Percentiles rank a stretch among this genome's conserved stretches.
phyloP scores from a whole-genome alignment of 2,329 filamentous ascomycete genomes.

The Beauveria sp. region DNA sequence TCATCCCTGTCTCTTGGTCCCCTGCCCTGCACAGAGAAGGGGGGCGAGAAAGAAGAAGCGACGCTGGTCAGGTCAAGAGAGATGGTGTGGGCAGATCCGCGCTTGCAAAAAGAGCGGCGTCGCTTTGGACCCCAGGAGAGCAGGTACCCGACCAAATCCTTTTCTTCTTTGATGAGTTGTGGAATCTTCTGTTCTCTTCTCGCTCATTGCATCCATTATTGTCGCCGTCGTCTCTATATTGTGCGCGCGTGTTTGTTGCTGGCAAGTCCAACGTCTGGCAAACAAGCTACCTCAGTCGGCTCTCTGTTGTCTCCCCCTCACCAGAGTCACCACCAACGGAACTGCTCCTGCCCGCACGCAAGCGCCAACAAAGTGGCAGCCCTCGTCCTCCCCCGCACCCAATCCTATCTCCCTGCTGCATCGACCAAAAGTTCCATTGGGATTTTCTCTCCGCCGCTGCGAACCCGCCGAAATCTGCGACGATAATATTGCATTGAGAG shows the following conservation, averaged over 20 bases:
- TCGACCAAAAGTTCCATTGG: background rate
- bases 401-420: background rate
- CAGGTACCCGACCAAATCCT: background rate
- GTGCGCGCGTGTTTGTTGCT: background rate
- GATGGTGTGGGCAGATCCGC: constrained; percentile 1
- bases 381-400: constrained; percentile 1
- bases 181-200: background rate
- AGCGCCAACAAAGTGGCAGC: background rate
- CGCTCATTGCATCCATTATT: background rate
- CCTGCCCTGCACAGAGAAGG: background rate
- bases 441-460: background rate
- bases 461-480: background rate
- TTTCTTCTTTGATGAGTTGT: background rate
- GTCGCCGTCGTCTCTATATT: background rate
- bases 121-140: background rate
- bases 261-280: background rate
- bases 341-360: background rate
- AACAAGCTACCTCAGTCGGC: no score
- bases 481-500: constrained; percentile 1
- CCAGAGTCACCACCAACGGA: background rate
- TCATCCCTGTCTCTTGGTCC: background rate
- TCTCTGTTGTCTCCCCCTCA: background rate
- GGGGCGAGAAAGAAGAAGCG: background rate
- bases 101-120: constrained; percentile 7
- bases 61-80: background rate